Base-by-base conservation (phyloP, 805 yeast species). In the Lachancea quebecensis region DNA sequence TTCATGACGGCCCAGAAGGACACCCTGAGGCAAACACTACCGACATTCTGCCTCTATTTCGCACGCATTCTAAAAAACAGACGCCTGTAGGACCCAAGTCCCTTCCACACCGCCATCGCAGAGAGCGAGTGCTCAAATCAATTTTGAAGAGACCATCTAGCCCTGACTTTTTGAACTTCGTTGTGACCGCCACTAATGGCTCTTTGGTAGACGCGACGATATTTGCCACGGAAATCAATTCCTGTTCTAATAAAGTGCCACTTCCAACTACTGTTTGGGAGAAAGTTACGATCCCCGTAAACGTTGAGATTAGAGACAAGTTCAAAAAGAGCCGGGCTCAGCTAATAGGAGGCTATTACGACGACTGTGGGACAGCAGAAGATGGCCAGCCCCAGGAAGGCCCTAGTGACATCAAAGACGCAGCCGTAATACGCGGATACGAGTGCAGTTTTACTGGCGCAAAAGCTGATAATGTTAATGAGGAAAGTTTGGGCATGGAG, bases 171-270 rank as follows among this genome's bases (percentile, higher is more conserved):
- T 44, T 61, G 36, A 61, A 59, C 44, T 45, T 59, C 12, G 42
- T 61, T 32, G 63, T 61, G 10, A 51, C 58, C 29, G 58, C 66
- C 4, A 55, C 62, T 10, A 56, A 51, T 35, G 64, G 64, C 8
- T 57, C 60, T 11, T 38, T 55, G 32, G 54, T 55, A 38, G 64
- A 61, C 43, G 66, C 66, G 6, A 60, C 66, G 21, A 55, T 61
- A 11, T 61, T 54, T 48, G 66, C 65, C 18, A 61, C 66, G 9
- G 66, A 61, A 45, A 59, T 61, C 1, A 61, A 61, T 40, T 53
- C 62, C 2, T 43, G 55, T 9, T 11, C 44, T 4, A 47, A 47
- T 12, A 45, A 50, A 27, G 43, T 61, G 35, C 65, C 65, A 3
- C 37, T 44, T 6, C 56, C 61, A 9, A 48, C 53, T 4, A 54